Conservation (phyloP, 2,329 filamentous ascomycete species). For the Malbranchea cinnamomea region DNA sequence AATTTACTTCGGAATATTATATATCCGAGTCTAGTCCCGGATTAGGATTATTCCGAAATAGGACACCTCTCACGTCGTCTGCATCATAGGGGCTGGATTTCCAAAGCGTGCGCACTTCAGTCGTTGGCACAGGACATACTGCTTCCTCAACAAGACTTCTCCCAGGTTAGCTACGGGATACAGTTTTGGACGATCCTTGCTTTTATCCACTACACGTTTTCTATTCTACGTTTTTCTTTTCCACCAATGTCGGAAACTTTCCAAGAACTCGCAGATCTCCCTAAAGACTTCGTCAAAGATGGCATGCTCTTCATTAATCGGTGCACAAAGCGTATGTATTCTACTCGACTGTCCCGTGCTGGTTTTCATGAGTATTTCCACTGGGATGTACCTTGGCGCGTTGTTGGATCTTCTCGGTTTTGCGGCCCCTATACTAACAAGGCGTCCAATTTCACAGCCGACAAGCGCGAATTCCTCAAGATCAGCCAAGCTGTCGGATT, state of each 20-base stretch:
- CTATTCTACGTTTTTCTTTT: no score
- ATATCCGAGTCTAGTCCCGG: no score
- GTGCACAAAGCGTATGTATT: conserved; percentile 33
- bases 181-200: no score
- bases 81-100: no score
- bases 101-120: no score
- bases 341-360: conserved; percentile 8
- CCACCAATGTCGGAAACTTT: conserved; percentile 46
- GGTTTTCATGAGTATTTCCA: conserved; percentile 10
- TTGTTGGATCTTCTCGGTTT: conserved; percentile 5
- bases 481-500: conserved; percentile 46
- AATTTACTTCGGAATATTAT: no score
- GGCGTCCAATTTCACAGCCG: conserved; percentile 29
- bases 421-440: conserved; percentile 6
- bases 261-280: conserved; percentile 46
- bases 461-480: conserved; percentile 45
- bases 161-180: no score
- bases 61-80: no score
- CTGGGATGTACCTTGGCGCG: conserved; percentile 9
- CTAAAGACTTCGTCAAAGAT: conserved; percentile 38
- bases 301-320: conserved; percentile 34
- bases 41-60: no score
- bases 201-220: no score
- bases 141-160: no score
- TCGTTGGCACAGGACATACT: no score